Evolutionary conservation across 2,329 filamentous ascomycete species (phyloP).

Genomic region (Tolypocladium sp.): DNA sequence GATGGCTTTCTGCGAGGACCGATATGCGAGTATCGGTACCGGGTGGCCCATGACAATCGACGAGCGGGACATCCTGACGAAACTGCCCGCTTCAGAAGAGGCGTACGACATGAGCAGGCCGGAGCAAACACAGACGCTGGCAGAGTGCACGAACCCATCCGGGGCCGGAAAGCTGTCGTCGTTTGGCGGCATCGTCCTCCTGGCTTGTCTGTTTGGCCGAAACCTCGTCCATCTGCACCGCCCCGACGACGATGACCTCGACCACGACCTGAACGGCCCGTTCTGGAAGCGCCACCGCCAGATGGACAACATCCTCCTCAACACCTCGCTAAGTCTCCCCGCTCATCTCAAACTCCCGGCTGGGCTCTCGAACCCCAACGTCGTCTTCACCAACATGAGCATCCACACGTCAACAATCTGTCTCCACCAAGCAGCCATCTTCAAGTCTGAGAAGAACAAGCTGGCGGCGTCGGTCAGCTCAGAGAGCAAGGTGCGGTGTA

Average conservation of each 20-base stretch:
- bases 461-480: constrained; percentile 68
- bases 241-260: constrained; percentile 69
- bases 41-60: constrained; percentile 96
- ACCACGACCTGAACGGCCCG: constrained; percentile 80
- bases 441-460: constrained; percentile 86
- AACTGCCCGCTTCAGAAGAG: constrained; percentile 76
- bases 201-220: constrained; percentile 84
- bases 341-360: constrained; percentile 68
- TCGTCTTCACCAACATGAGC: constrained; percentile 92
- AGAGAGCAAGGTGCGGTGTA: constrained; percentile 88
- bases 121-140: constrained; percentile 60
- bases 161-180: constrained; percentile 68
- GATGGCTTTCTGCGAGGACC: constrained; percentile 84
- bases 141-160: constrained; percentile 59
- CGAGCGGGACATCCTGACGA: constrained; percentile 81
- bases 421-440: constrained; percentile 95
- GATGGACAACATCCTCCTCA: constrained; percentile 84
- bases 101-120: constrained; percentile 74
- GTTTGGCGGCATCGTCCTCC: constrained; percentile 70
- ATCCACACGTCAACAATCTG: constrained; percentile 96
- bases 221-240: constrained; percentile 89
- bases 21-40: constrained; percentile 91
- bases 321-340: constrained; percentile 78
- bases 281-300: constrained; percentile 92
- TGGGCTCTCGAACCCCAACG: constrained; percentile 70